Percentiles rank a stretch among this genome's conserved stretches.
These are phyloP conservation scores for Adenanthera pavonina DNA, from an alignment of 306 rosid species.

Conservation along the genomic window DNA sequence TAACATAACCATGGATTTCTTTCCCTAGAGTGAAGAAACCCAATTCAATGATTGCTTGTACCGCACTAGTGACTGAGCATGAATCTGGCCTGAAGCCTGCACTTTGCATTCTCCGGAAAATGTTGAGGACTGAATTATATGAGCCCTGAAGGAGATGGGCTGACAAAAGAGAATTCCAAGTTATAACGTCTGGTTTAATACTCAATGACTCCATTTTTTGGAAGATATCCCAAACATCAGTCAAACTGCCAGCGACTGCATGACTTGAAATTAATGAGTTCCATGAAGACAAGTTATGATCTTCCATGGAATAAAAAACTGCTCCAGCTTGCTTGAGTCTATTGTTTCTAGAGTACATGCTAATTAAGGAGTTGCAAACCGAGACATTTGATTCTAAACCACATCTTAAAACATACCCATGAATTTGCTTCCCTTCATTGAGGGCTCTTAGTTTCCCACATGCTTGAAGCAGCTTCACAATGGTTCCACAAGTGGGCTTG, in stretches of 20 bases:
- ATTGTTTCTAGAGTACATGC: conserved; percentile 72
- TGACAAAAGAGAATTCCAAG: conserved; percentile 75
- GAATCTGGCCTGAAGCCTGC: conserved; percentile 63
- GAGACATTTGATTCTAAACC: conserved; percentile 50
- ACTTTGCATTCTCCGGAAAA: conserved; percentile 52
- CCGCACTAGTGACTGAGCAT: conserved; percentile 64
- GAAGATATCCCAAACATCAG: conserved; percentile 53
- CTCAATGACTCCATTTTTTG: conserved; percentile 51
- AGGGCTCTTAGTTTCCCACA: conserved; percentile 73
- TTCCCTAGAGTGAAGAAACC: conserved; percentile 57
- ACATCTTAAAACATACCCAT: conserved; percentile 67
- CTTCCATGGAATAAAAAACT: conserved; percentile 64
- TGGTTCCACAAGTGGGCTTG: conserved; percentile 49
- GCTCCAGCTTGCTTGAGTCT: conserved; percentile 51
- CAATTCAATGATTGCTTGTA: conserved; percentile 59
- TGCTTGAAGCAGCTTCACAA: conserved; percentile 66
- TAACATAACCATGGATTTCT: conserved; percentile 66
- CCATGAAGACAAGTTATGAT: conserved; percentile 65
- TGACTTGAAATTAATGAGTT: conserved; percentile 65
- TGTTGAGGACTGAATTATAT: conserved; percentile 44
- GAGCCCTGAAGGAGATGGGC: conserved; percentile 64
- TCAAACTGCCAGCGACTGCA: conserved; percentile 49
- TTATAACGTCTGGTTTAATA: conserved; percentile 68
- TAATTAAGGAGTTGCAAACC: conserved; percentile 67
- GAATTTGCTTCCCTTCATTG: conserved; percentile 72